Evolutionary conservation across 768 basidiomycete genomes (phyloP), one percentile per base, ranked within the genome.

Genomic region (Cyathus striatus): DNA sequence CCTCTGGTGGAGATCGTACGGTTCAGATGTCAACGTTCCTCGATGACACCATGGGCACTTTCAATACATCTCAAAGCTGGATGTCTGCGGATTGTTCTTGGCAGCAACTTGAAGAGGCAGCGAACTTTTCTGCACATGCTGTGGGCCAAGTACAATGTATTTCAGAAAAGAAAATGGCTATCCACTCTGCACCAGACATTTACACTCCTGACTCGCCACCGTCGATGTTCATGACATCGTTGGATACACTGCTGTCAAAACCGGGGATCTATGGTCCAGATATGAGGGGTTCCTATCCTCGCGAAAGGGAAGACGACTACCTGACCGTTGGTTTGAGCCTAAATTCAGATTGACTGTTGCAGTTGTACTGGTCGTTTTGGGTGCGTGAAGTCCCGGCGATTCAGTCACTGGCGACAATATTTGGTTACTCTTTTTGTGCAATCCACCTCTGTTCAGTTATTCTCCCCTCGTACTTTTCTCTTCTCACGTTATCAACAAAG

Each of bases 21-120:
- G 63, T 79, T 18, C 79, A 81, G 49, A 75, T 79, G 72, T 59
- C 69, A 13, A 66, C 61, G 0, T 79, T 79, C 44, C 59, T 70
- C 52, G 78, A 81, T 46, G 69, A 70, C 27, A 53, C 55, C 26
- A 59, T 62, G 53, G 52, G 50, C 12, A 35, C 52, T 24, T 40
- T 47, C 21, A 38, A 41, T 33, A 27, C 41, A 43, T 39, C 44
- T 34, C 23, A 30, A 34, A 24, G 49, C 35, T 36, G 38, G 40
- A 35, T 47, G 49, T 47, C 42, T 38, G 45, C 53, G 6, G 51
- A 54, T 3, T n/a, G n/a, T n/a, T 40, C 42, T 16, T 61, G 58
- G 57, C 55, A 57, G 1, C 60, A 55, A 57, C 35, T 49, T n/a
- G 52, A 57, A 27, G 43, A 49, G 18, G n/a, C 41, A 20, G 30